Evolutionary conservation across 1,284 basidiomycete genomes (phyloP).

Genomic region (Moniliophthora roreri): DNA sequence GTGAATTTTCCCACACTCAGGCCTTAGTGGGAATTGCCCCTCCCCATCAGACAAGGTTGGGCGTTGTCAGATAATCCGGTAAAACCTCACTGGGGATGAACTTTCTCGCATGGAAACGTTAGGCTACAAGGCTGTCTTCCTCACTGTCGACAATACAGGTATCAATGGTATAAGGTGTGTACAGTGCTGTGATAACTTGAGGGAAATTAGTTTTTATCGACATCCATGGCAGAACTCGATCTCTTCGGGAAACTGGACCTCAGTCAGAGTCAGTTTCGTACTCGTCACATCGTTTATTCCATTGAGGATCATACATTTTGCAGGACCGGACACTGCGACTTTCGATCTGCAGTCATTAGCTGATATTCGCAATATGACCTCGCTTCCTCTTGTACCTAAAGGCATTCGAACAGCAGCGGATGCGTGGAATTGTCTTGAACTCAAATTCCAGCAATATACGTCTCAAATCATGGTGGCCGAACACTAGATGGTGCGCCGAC

Average conservation of each 20-base stretch:
- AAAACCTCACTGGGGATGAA: conserved; percentile 23
- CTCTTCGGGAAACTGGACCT: conserved; percentile 6
- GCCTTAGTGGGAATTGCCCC: too few relatives aligned
- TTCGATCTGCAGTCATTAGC: conserved; percentile 24
- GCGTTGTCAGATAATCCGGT: conserved; percentile 30
- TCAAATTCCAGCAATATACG: conserved; percentile 32
- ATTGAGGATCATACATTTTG: not conserved
- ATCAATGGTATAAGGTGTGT: conserved; percentile 24
- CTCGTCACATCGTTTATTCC: not conserved
- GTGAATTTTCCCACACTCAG: too few relatives aligned
- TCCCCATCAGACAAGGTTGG: conserved; percentile 26
- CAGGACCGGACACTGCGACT: conserved; percentile 23
- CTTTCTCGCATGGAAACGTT: conserved; percentile 24
- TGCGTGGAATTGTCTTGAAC: conserved; percentile 30
- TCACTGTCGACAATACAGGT: conserved; percentile 32
- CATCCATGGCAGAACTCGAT: not conserved
- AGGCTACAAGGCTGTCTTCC: conserved; percentile 30
- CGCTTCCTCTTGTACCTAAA: conserved; percentile 27
- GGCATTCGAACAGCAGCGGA: conserved; percentile 31
- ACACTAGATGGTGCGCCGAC: conserved; percentile 34
- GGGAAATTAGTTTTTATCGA: not conserved
- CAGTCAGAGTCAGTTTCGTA: conserved; percentile 8
- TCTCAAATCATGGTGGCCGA: conserved; percentile 37
- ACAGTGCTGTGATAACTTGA: too few relatives aligned
- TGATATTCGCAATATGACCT: conserved; percentile 25